phyloP scores from a whole-genome alignment of 2,329 filamentous ascomycete genomes.

The Venturia pyrina region DNA sequence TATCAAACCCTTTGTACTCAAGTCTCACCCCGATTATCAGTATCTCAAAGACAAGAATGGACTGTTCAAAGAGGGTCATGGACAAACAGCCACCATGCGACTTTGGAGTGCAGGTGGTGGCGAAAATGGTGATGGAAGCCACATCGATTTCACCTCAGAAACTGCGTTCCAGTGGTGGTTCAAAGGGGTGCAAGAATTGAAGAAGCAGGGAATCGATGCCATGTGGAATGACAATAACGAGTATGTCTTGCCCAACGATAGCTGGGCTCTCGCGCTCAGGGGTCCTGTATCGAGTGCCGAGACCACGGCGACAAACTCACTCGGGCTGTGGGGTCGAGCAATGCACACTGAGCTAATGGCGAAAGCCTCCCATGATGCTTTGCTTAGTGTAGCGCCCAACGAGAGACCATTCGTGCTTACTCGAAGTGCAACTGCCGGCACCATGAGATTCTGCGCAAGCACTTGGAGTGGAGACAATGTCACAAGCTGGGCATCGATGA shows the following conservation, averaged over 20 bases:
- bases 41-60: slow-evolving; percentile 49
- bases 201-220: slow-evolving; percentile 55
- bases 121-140: slow-evolving; percentile 58
- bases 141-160: slow-evolving; percentile 63
- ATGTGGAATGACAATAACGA: slow-evolving; percentile 79
- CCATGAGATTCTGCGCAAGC: slow-evolving; percentile 59
- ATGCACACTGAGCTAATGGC: slow-evolving; percentile 63
- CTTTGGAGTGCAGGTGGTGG: slow-evolving; percentile 66
- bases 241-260: slow-evolving; percentile 56
- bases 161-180: slow-evolving; percentile 64
- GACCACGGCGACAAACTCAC: slow-evolving; percentile 20
- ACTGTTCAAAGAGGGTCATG: slow-evolving; percentile 50
- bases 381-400: slow-evolving; percentile 47
- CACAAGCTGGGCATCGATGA: slow-evolving; percentile 65
- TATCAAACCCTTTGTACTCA: slow-evolving; percentile 62
- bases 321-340: slow-evolving; percentile 61
- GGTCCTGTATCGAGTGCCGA: slow-evolving; percentile 20
- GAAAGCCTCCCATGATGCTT: slow-evolving; percentile 59
- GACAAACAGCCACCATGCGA: slow-evolving; percentile 45
- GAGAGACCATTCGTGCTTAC: slow-evolving; percentile 59
- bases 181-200: slow-evolving; percentile 53
- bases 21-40: slow-evolving; percentile 55
- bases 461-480: slow-evolving; percentile 69
- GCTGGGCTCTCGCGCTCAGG: slow-evolving; percentile 53
- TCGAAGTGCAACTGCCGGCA: slow-evolving; percentile 59